Base-by-base conservation (phyloP, 1,284 basidiomycete genomes). In the Marasmius sp. region DNA sequence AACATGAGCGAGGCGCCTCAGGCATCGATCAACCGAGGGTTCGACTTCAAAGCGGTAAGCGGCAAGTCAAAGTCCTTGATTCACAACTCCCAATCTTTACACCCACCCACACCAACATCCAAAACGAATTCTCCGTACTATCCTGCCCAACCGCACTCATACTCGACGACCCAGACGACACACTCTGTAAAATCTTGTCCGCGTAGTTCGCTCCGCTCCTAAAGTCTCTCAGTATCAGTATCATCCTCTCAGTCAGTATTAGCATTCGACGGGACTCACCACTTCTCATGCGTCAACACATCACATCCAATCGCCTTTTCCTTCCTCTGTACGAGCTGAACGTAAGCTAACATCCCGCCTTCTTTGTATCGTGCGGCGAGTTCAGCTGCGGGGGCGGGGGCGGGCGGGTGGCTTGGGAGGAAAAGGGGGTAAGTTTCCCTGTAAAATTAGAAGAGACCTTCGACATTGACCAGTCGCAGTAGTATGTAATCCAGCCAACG, bases 261-360 rank as follows among this genome's bases (percentile, higher is more conserved):
- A 34, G 4, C 64, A 39, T 45, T 20, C 41, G n/a, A 45, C 58
- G 14, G 43, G 52, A 60, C 53, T 16, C 74, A 87, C 93, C 93
- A 95, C 80, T 93, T 94, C 76, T 95, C 93, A 75, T 95, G 93
- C 1, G 91, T 95, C 60, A 97, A 81, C 47, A 98, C 94, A 73
- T 98, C 95, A 68, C 93, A 94, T 38, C 93, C 93, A 55, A 96
- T 87, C 68, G 93, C 94, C 73, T 92, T 89, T 77, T 98, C 95
- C 75, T 91, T 93, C 64, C 88, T 81, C 74, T 95, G 93, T 55
- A n/a, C n/a, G n/a, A n/a, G n/a, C n/a, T n/a, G n/a, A n/a, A n/a
- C n/a, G n/a, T n/a, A n/a, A n/a, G n/a, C 93, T 45, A 93, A 83
- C 91, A 95, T 94, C 50, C 93, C 93, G 51, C 94, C 90, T 27